Base-by-base conservation (phyloP, 345 rosid genomes). In the Moringa oleifera region DNA sequence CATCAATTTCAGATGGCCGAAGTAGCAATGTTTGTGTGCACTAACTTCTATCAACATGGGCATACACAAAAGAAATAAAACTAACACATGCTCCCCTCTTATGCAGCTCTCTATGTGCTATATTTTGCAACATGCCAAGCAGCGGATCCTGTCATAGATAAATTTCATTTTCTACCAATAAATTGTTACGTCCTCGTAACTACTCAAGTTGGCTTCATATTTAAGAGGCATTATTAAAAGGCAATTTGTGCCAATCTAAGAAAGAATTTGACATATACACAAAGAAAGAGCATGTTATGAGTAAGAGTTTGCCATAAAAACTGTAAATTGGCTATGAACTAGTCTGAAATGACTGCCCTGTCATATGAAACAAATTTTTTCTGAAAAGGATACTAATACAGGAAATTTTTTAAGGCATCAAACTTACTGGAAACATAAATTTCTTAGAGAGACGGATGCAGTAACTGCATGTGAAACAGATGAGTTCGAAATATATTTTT, bases 81-180 rank as follows among this genome's bases (percentile, higher is more conserved):
- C 19, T 49, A 12, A 20, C 13, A 15, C 41, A 55, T 50, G 18
- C 33, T 20, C 7, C 50, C 49, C 22, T 15, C 20, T 62, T 19
- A 7, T 33, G 41, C 25, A 20, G 22, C 61, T 46, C 23, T 20
- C 22, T 41, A 4, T 22, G n/a, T 33, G 28, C 51, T 22, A 24
- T 31, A 47, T 47, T 58, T 64, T 53, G 41, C 31, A 57, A 23
- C 20, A 37, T 53, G 55, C 47, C 25, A 53, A 37, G 22, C 55
- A 58, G 6, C 12, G n/a, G 53, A 15, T 58, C 24, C 61, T 47
- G 53, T 59, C 31, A 51, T 59, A 64, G 51, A 20, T 47, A 20
- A n/a, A 24, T 20, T 33, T 49, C 22, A 46, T 23, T 12, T 33
- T 33, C 51, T n/a, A 45, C 11, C 21, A 45, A 23, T 22, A n/a